Conservation (phyloP, 139 green algal species). For the Chlorella sp. region DNA sequence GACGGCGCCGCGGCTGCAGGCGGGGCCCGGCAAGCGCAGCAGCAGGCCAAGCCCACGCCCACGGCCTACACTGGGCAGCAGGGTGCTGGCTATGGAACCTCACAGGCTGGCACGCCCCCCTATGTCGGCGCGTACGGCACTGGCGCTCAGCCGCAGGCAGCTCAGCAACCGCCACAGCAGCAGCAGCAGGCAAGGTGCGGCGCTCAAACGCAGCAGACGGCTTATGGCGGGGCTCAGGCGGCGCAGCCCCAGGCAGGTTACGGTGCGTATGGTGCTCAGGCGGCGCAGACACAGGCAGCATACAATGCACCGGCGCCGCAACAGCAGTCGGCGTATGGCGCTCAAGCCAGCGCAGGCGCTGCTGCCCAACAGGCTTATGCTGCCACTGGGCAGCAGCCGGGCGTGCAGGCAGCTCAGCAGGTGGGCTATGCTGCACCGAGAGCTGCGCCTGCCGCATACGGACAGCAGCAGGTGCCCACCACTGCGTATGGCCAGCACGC, state of each 20-base stretch:
- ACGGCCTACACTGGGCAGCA: too few relatives aligned
- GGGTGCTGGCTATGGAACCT: too few relatives aligned
- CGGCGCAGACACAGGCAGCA: not conserved
- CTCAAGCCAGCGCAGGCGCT: not conserved
- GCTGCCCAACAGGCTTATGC: not conserved
- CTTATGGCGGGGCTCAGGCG: too few relatives aligned
- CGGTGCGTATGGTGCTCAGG: not conserved
- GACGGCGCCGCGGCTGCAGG: too few relatives aligned
- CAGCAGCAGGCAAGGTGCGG: too few relatives aligned
- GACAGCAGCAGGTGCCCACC: not conserved
- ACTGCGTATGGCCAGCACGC: not conserved
- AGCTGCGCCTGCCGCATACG: not conserved
- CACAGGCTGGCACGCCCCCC: too few relatives aligned
- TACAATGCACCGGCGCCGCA: not conserved
- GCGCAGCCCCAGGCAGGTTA: not conserved
- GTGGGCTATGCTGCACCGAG: not conserved
- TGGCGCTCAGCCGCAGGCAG: too few relatives aligned
- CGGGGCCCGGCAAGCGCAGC: too few relatives aligned
- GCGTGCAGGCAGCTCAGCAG: not conserved
- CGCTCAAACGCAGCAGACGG: conserved; percentile 2
- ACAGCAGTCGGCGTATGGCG: not conserved
- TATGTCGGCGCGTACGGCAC: too few relatives aligned
- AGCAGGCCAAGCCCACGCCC: too few relatives aligned
- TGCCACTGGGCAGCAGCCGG: not conserved
- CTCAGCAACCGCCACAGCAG: too few relatives aligned